A percentile compares a stretch with the other conserved stretches of the same genome.
Evolutionary conservation across 2,329 filamentous ascomycete species (phyloP).

Genomic region (Ophiostoma piceae): DNA sequence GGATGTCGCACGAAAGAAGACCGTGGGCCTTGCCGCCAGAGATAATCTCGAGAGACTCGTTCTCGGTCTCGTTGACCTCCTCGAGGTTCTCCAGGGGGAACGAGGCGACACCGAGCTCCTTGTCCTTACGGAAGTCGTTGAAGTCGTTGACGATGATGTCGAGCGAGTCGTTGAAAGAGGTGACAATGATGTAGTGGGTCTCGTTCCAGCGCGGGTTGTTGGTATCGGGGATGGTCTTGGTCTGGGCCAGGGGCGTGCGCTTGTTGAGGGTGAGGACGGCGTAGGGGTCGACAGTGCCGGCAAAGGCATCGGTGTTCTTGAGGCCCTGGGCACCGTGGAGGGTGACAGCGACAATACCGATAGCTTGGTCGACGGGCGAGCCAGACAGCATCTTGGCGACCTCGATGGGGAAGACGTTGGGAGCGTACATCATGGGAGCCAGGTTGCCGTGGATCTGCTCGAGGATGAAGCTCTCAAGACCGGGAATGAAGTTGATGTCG

Average conservation of each 20-base stretch:
- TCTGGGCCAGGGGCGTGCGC: slow-evolving; percentile 74
- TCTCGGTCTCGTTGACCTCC: slow-evolving; percentile 70
- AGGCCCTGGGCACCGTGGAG: slow-evolving; percentile 86
- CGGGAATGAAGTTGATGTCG: slow-evolving; percentile 98
- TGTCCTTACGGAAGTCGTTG: slow-evolving; percentile 95
- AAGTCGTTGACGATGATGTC: slow-evolving; percentile 84
- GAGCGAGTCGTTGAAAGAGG: slow-evolving; percentile 80
- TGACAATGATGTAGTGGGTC: slow-evolving; percentile 91
- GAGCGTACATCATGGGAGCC: slow-evolving; percentile 95
- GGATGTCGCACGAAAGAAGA: slow-evolving; percentile 71
- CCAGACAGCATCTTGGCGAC: slow-evolving; percentile 97
- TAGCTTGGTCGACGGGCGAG: slow-evolving; percentile 87
- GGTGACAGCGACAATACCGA: slow-evolving; percentile 87
- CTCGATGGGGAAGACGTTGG: slow-evolving; percentile 96
- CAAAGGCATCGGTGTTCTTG: slow-evolving; percentile 93
- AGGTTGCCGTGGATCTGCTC: slow-evolving; percentile 94
- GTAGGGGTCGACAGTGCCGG: slow-evolving; percentile 88
- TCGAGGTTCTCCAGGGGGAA: slow-evolving; percentile 82
- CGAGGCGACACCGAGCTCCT: slow-evolving; percentile 81
- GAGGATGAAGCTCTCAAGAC: slow-evolving; percentile 85
- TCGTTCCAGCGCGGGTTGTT: slow-evolving; percentile 91
- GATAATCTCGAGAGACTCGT: slow-evolving; percentile 76
- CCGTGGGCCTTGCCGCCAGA: slow-evolving; percentile 80
- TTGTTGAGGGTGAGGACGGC: slow-evolving; percentile 78
- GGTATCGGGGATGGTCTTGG: slow-evolving; percentile 81